Conservation (phyloP, 371 early-diverging fungal species). For the Mucor velutinosus region DNA sequence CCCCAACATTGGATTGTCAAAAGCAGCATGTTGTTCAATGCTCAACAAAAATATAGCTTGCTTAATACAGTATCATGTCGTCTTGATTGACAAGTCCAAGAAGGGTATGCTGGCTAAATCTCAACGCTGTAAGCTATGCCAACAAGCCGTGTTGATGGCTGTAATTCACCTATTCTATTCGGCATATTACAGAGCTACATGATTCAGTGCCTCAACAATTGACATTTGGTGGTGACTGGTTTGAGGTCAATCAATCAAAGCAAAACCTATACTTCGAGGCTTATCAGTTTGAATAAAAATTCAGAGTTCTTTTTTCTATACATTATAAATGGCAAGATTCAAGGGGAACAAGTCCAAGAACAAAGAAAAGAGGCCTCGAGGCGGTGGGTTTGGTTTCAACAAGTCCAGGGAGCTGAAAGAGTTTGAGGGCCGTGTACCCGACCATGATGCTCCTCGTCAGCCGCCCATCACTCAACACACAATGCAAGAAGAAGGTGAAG, state of each 20-base stretch:
- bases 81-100: background rate
- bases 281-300: background rate
- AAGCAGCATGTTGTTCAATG: background rate
- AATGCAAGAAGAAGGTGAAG: slow-evolving; percentile 7
- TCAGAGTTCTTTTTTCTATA: background rate
- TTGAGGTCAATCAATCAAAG: background rate
- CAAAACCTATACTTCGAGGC: background rate
- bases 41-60: background rate
- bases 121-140: background rate
- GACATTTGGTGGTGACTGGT: background rate
- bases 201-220: background rate
- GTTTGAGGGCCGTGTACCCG: background rate
- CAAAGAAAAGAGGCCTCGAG: slow-evolving; percentile 2
- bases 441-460: background rate
- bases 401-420: background rate
- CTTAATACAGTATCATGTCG: background rate
- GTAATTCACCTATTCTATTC: background rate
- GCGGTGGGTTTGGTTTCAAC: slow-evolving; percentile 6
- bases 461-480: background rate
- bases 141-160: background rate
- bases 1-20: background rate
- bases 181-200: background rate
- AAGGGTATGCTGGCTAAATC: background rate
- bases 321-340: background rate
- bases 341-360: slow-evolving; percentile 3